phyloP scores from a whole-genome alignment of 805 yeast species.

The Candida piceae region DNA sequence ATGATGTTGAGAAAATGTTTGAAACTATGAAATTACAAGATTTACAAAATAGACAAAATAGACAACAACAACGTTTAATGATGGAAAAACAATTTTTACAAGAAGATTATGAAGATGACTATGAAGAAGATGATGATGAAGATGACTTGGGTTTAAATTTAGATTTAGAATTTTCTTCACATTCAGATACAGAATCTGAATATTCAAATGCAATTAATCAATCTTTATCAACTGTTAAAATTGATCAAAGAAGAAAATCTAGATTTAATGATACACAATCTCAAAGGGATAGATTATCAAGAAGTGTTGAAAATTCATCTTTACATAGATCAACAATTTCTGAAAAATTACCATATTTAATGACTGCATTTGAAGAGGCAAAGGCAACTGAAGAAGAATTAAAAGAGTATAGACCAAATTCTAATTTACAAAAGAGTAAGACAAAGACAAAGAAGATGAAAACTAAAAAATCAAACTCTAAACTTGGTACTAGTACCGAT shows the following conservation, averaged over 20 bases:
- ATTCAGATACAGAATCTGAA: not conserved
- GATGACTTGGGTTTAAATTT: not conserved
- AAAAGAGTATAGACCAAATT: conserved; percentile 13
- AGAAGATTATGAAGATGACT: conserved; percentile 7
- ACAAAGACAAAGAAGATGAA: conserved; percentile 2
- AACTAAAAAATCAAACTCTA: not conserved
- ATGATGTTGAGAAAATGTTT: conserved; percentile 72
- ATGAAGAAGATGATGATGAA: conserved; percentile 1
- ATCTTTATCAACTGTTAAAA: conserved; percentile 12
- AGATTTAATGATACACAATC: conserved; percentile 4
- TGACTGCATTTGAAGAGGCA: conserved; percentile 64
- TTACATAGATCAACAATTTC: conserved; percentile 49
- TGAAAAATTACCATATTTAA: conserved; percentile 60
- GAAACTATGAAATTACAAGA: conserved; percentile 40
- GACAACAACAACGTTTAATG: not conserved
- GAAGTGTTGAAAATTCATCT: conserved; percentile 24
- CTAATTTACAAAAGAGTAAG: too few relatives aligned
- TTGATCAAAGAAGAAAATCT: conserved; percentile 14
- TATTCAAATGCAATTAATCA: conserved; percentile 3
- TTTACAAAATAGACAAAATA: conserved; percentile 7
- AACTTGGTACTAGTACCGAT: too few relatives aligned
- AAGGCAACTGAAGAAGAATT: conserved; percentile 52
- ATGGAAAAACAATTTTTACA: too few relatives aligned
- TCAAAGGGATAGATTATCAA: conserved; percentile 4
- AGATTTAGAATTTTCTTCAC: too few relatives aligned